Base-by-base conservation (phyloP, 192 early-diverging fungal species). In the Coemansia sp. region DNA sequence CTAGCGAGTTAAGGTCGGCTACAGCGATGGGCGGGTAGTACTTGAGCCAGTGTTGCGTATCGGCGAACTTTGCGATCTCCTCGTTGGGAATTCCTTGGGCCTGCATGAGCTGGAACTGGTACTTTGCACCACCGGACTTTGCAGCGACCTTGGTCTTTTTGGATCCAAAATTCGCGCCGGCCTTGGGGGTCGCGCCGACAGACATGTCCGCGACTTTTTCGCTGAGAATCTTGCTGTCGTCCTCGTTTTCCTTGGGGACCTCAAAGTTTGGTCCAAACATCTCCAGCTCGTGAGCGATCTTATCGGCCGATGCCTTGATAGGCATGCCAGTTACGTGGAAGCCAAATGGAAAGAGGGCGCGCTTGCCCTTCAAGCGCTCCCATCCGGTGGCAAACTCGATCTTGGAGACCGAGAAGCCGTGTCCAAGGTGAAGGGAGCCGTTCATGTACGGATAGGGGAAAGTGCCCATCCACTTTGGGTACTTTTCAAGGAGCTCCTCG, bases 311-410 rank as follows among this genome's bases (percentile, higher is more conserved):
- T 64, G 93, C 92, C 86, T 94, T 97, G 85, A 99, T 99, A 30
- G 98, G 98, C 98, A 99, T 99, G 44, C 98, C 98, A 9, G 98
- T 98, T 55, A 90, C 92, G 69, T 99, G 98, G 89, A 98, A 99
- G 35, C 96, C 96, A 70, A 96, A 91, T 22, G 98, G 98, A 59
- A 97, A 94, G 61, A 98, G 87, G 47, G 88, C 92, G 15, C 87
- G 80, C 86, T 95, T 98, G 35, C 98, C 98, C 80, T 93, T 86
- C 65, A 99, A 82, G 63, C 95, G 88, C 69, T 98, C 90, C 84
- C 95, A 99, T 43, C 94, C 94, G 18, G 88, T 86, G n/a, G 93
- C 90, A 80, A 98, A 98, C 76, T 99, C 98, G 53, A 94, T 87
- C 74, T 99, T 99, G 50, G 95, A 93, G 39, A 98, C 61, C 2